Base-by-base conservation (phyloP, 805 yeast genomes). In the Candida qinlingensis region DNA sequence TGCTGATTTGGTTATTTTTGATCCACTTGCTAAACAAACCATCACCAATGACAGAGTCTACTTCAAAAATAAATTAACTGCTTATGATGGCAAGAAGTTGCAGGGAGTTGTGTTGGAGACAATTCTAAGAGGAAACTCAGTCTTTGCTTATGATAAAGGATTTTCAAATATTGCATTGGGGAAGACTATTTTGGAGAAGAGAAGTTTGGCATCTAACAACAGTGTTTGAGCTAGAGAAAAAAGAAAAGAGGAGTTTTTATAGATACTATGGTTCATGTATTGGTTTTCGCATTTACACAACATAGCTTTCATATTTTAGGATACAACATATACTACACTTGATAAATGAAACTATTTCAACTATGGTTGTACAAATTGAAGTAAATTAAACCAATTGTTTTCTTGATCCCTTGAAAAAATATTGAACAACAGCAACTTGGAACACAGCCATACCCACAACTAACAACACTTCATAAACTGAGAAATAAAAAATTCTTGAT, bases 21-120 rank as follows among this genome's bases (percentile, higher is more conserved):
- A 92, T 62, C 80, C 87, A 6, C 72, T 72, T 10, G 70, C 71
- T 6, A 59, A 58, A 37, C 82, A 77, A 58, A 62, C 62, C 1
- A 75, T 87, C 34, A 65, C 68, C 4, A 83, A 85, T 60, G 72
- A 72, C 25, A 70, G 75, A 40, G 79, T 87, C 33, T 77, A 67
- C 56, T 92, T 87, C 73, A 90, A 88, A 57, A 92, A 91, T 72
- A 91, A 90, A 65, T 67, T 92, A 47, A 87, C 96, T 2, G 96
- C 96, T 0, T 92, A 88, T 63, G 75, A 87, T 59, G 96, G 96
- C 5, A 72, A 71, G 69, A 65, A 72, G 45, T 70, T 89, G 52
- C 68, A 65, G 38, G 97, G 98, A 27, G 74, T 81, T 50, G 95
- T 91, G 7, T 70, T 82, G 44, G 91, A 85, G 65, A 89, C 97